These are phyloP conservation scores for Amanita jacksonii DNA, from an alignment of 768 basidiomycete species.

Conservation along the genomic window DNA sequence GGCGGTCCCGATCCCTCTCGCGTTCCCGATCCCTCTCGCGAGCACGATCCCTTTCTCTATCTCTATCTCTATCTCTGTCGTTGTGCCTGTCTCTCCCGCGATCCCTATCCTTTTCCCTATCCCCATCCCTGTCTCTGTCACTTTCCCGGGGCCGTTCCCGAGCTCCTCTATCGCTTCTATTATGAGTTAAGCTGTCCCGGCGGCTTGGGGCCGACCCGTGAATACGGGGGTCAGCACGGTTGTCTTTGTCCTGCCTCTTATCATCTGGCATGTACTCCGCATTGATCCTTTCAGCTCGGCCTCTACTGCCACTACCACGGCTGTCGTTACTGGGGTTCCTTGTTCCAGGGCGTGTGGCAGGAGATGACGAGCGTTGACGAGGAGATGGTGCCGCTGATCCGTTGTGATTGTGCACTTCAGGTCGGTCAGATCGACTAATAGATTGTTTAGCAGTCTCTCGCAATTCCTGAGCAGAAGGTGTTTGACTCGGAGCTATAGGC, in stretches of 20 bases:
- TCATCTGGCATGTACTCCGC: conserved; percentile 43
- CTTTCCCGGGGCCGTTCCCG: conserved; percentile 35
- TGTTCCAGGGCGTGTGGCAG: conserved; percentile 55
- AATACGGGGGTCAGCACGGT: conserved; percentile 35
- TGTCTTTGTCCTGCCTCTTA: conserved; percentile 42
- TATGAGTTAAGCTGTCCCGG: conserved; percentile 44
- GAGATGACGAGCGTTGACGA: conserved; percentile 56
- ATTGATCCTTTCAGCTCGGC: conserved; percentile 40
- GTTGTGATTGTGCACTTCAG: conserved; percentile 35
- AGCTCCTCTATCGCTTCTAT: conserved; percentile 40
- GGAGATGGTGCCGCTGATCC: conserved; percentile 50
- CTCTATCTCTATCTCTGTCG: conserved; percentile 35
- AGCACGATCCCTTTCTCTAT: conserved; percentile 43
- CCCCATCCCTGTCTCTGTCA: conserved; percentile 27
- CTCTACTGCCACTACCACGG: conserved; percentile 57
- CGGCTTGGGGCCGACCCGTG: conserved; percentile 28
- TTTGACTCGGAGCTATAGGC: conserved; percentile 70
- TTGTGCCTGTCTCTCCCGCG: conserved; percentile 37
- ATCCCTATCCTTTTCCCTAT: conserved; percentile 35
- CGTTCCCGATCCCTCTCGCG: conserved; percentile 51
- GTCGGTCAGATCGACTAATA: conserved; percentile 35
- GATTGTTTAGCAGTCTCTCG: conserved; percentile 73
- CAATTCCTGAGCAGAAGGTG: conserved; percentile 67
- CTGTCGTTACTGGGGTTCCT: conserved; percentile 66
- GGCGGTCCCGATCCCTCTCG: conserved; percentile 46